These are phyloP conservation scores for Westerdykella aurantiaca DNA, from an alignment of 2,329 filamentous ascomycete genomes.

Conservation along the genomic window DNA sequence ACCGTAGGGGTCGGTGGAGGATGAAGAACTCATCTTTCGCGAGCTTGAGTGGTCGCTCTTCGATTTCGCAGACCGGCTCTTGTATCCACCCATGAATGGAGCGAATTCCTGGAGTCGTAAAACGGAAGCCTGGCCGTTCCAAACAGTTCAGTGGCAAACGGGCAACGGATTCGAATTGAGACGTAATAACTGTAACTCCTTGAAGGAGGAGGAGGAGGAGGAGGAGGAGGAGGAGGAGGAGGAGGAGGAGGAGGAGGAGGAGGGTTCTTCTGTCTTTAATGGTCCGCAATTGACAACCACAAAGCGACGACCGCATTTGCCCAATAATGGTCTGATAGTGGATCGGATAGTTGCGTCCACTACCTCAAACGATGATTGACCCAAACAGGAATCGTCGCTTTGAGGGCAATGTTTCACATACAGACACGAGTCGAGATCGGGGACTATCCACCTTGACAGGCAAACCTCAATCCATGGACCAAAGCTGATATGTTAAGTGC, in stretches of 20 bases:
- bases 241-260: no score
- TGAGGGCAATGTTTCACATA: conserved; percentile 15
- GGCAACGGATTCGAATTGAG: conserved; percentile 7
- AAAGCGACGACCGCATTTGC: neutral
- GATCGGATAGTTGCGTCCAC: conserved; percentile 12
- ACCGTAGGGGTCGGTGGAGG: conserved; percentile 8
- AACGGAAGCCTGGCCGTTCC: no score
- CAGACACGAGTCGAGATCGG: conserved; percentile 13
- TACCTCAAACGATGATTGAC: conserved; percentile 8
- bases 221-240: no score
- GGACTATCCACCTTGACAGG: conserved; percentile 11
- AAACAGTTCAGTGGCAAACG: neutral
- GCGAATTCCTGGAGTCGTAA: no score
- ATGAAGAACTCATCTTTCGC: conserved; percentile 13
- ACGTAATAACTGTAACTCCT: conserved; percentile 2
- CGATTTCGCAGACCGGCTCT: conserved; percentile 12
- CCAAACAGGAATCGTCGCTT: conserved; percentile 12
- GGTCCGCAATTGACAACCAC: no score
- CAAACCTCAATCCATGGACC: conserved; percentile 16
- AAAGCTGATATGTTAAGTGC: conserved; percentile 20
- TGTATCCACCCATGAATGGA: conserved; percentile 21
- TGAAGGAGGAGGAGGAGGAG: conserved; percentile 3
- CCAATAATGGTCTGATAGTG: conserved; percentile 2
- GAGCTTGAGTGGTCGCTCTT: conserved; percentile 8
- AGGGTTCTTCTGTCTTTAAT: no score